phyloP scores from a whole-genome alignment of 2,329 filamentous ascomycete genomes.

The Aspergillus ruber region DNA sequence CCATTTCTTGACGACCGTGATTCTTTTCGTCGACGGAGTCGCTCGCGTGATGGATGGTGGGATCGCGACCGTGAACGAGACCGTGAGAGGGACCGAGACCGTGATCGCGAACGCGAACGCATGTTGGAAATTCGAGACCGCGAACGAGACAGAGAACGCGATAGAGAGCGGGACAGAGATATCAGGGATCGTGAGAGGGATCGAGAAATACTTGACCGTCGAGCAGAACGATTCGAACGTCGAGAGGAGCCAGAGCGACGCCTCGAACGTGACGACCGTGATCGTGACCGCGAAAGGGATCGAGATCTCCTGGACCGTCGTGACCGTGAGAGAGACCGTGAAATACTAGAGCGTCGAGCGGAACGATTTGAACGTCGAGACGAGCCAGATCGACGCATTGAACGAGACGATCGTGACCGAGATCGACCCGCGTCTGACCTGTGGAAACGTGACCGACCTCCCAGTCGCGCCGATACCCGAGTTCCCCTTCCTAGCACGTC shows the following conservation, averaged over 20 bases:
- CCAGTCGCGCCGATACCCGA: conserved; percentile 25
- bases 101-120: conserved; percentile 29
- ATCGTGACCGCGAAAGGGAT: conserved; percentile 21
- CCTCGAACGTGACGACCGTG: conserved; percentile 24
- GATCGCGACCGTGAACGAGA: conserved; percentile 34
- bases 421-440: conserved; percentile 16
- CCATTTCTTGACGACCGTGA: conserved; percentile 38
- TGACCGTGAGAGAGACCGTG: conserved; percentile 11
- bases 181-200: conserved; percentile 15
- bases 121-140: conserved; percentile 30
- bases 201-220: conserved; percentile 20
- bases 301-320: conserved; percentile 10
- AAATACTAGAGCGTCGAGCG: conserved; percentile 19
- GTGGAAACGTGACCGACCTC: conserved; percentile 37
- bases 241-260: conserved; percentile 26
- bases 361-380: conserved; percentile 25
- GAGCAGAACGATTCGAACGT: conserved; percentile 23
- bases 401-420: conserved; percentile 27
- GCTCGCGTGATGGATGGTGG: conserved; percentile 39
- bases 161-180: conserved; percentile 23
- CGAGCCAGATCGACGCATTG: conserved; percentile 25
- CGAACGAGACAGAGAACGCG: conserved; percentile 32
- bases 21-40: conserved; percentile 37
- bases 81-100: conserved; percentile 30
- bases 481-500: conserved; percentile 16